Conservation (phyloP, 495 filamentous ascomycete species). For the Niebla homalea region DNA sequence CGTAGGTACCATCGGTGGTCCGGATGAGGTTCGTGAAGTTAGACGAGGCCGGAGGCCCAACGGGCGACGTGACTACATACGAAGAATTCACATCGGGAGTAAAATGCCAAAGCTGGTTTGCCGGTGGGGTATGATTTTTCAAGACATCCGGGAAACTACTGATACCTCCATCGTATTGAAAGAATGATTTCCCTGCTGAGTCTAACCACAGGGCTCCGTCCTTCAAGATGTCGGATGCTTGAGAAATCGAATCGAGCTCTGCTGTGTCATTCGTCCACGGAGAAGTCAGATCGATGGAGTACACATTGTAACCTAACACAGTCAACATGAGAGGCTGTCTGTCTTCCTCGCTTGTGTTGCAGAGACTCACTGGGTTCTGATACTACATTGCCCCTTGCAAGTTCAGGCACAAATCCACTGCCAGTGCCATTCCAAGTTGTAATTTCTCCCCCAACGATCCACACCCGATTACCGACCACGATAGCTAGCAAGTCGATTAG, state of each 20-base stretch:
- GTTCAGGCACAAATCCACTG: neutral
- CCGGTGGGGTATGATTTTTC: constrained; percentile 4
- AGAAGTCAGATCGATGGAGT: constrained; percentile 27
- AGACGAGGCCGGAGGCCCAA: constrained; percentile 16
- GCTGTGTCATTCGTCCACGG: constrained; percentile 11
- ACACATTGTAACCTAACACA: constrained; percentile 13
- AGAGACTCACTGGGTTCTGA: neutral
- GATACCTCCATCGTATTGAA: neutral
- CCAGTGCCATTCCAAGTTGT: neutral
- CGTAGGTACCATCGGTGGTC: constrained; percentile 19
- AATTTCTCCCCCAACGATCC: constrained; percentile 22
- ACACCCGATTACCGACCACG: constrained; percentile 2
- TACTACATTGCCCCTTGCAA: constrained; percentile 4
- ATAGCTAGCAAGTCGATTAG: too few relatives aligned
- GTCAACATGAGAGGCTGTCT: too few relatives aligned
- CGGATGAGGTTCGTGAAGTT: constrained; percentile 12
- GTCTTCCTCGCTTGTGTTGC: neutral
- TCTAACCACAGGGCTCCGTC: neutral
- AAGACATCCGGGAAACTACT: neutral
- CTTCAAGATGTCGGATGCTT: neutral
- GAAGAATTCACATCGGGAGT: too few relatives aligned
- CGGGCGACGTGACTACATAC: too few relatives aligned
- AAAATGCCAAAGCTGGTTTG: constrained; percentile 23
- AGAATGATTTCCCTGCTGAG: neutral
- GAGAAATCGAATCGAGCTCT: neutral